Base-by-base conservation (phyloP, 1,139 yeast species). In the Zygosaccharomyces sapae region DNA sequence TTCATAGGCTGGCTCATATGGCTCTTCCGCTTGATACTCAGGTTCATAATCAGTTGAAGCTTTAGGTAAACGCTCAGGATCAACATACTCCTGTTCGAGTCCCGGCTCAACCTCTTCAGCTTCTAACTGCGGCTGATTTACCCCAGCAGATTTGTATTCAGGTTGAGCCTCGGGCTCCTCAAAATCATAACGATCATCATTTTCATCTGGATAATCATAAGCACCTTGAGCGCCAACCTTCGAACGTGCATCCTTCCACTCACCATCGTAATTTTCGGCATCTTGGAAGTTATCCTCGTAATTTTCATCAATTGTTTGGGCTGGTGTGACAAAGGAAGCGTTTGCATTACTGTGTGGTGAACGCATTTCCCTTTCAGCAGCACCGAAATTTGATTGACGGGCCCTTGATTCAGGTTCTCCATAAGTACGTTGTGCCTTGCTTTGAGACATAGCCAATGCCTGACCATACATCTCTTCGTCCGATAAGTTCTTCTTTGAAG, bases 391-490 rank as follows among this genome's bases (percentile, higher is more conserved):
- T 19, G 24, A 30, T 19, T 30, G 40, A 19, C 24, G 31, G 6
- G 40, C 24, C 20, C 24, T 18, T 16, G 19, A 9, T 19, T 37
- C 33, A 9, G 31, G 19, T 38, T 35, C 37, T 31, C 24, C 35
- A 43, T 33, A 29, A 27, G 25, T 46, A 41, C 22, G 38, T 19
- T 25, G 41, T 41, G 29, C 45, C 43, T 42, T 49, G 24, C 34
- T 38, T 29, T 49, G 52, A 13, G 62, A 60, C 13, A 53, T 46
- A 25, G 52, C 51, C 33, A 53, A 33, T 2, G 62, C 62, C 27
- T 49, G 48, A 1, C 49, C 53, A 43, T 56, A 57, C 58, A 57
- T 55, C 39, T 56, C 61, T 18, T 54, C 50, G 6, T 55, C 49
- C n/a, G 51, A 46, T 4, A 41, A 31, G 29, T 31, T 27, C 12